phyloP scores from a whole-genome alignment of 139 green algal genomes.

The Coelastrella sp. region DNA sequence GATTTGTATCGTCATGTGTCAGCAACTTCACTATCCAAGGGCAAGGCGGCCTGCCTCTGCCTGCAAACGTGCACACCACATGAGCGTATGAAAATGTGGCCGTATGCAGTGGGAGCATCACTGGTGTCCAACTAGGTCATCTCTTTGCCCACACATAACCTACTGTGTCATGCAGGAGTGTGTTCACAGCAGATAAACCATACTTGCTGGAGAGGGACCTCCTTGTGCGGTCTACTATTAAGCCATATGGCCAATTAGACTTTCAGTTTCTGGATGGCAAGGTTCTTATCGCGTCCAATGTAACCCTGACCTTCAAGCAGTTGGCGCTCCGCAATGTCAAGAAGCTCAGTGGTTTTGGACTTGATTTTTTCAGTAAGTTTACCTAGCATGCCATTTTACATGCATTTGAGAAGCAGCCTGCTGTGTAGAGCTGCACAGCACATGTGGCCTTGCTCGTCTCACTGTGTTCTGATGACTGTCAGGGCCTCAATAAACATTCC shows the following conservation, averaged over 20 bases:
- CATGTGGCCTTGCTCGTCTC: not conserved
- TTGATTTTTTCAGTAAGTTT: slow-evolving; percentile 34
- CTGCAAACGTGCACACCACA: too few relatives aligned
- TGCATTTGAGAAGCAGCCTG: not conserved
- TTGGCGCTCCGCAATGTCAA: slow-evolving; percentile 14
- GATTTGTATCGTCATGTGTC: too few relatives aligned
- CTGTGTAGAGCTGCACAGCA: not conserved
- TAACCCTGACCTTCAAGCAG: slow-evolving; percentile 17
- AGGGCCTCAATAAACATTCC: too few relatives aligned
- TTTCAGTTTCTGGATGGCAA: slow-evolving; percentile 4
- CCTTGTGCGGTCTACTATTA: not conserved
- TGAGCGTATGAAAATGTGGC: too few relatives aligned
- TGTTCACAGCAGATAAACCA: not conserved
- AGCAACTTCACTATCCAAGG: too few relatives aligned
- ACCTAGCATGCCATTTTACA: not conserved
- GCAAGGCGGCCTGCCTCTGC: too few relatives aligned
- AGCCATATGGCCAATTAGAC: slow-evolving; percentile 14
- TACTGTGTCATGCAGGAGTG: not conserved
- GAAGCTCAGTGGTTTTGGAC: slow-evolving; percentile 14
- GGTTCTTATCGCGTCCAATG: not conserved
- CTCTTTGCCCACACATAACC: too few relatives aligned
- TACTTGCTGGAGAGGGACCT: not conserved
- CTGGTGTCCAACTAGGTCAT: too few relatives aligned
- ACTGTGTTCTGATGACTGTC: not conserved
- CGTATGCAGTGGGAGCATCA: too few relatives aligned